Conservation (phyloP, 148 eudicot species). For the Selenicereus undatus region DNA sequence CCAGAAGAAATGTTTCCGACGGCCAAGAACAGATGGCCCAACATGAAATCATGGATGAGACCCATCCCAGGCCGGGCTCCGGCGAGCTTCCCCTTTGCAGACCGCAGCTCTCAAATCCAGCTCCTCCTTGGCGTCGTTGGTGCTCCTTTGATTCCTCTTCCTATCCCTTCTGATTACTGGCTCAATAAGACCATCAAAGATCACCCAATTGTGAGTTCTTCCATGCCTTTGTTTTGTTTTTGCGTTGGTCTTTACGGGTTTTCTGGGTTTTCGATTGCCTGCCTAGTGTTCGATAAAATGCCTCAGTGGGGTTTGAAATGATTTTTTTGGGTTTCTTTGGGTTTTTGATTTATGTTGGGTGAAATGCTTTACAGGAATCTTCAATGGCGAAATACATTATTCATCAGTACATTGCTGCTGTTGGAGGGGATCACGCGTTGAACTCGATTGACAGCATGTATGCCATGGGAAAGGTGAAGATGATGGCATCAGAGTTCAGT, state of each 20-base stretch:
- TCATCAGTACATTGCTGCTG: slow-evolving; percentile 90
- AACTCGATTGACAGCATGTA: slow-evolving; percentile 78
- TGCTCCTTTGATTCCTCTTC: slow-evolving; percentile 82
- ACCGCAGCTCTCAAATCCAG: slow-evolving; percentile 54
- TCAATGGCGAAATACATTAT: slow-evolving; percentile 93
- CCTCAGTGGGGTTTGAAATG: not conserved
- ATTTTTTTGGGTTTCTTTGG: not conserved
- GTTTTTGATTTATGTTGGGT: slow-evolving; percentile 8
- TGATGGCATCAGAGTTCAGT: slow-evolving; percentile 68
- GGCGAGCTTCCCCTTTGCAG: slow-evolving; percentile 30
- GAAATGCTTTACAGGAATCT: slow-evolving; percentile 49
- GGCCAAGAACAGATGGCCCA: slow-evolving; percentile 51
- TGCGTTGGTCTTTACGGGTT: not conserved
- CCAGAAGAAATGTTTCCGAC: slow-evolving; percentile 76
- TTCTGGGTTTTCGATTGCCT: not conserved
- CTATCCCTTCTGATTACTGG: slow-evolving; percentile 36
- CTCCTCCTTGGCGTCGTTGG: slow-evolving; percentile 83
- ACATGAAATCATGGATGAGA: slow-evolving; percentile 73
- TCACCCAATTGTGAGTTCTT: slow-evolving; percentile 65
- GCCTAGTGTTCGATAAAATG: slow-evolving; percentile 16
- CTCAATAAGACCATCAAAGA: slow-evolving; percentile 44
- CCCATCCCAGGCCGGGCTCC: slow-evolving; percentile 27
- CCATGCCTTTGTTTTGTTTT: not conserved
- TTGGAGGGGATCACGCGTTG: slow-evolving; percentile 83
- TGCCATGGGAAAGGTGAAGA: slow-evolving; percentile 88